A percentile compares a stretch with the other conserved stretches of the same genome.
These are phyloP conservation scores for Calendula officinalis DNA, from an alignment of 129 eudicot species.

Conservation along the genomic window DNA sequence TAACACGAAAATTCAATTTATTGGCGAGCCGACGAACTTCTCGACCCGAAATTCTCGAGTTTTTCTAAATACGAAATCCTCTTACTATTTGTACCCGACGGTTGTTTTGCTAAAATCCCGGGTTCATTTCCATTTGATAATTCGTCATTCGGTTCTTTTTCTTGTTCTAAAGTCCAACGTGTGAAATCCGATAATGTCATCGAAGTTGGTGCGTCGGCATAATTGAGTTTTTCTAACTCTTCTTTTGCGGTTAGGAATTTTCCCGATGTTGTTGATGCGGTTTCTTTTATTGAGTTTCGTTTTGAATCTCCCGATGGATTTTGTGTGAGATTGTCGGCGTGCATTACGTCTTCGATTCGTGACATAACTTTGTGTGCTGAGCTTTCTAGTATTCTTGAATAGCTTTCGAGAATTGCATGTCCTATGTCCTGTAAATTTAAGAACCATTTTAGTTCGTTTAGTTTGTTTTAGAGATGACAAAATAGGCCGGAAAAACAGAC, in stretches of 20 bases:
- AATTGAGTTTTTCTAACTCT: slow-evolving; percentile 54
- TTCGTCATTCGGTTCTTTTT: slow-evolving; percentile 40
- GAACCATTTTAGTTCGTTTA: not conserved
- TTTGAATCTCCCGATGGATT: slow-evolving; percentile 42
- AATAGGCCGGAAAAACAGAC: not conserved
- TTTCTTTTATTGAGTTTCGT: slow-evolving; percentile 33
- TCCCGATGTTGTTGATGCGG: slow-evolving; percentile 29
- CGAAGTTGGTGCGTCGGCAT: slow-evolving; percentile 53
- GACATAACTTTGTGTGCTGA: slow-evolving; percentile 80
- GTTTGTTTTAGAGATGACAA: not conserved
- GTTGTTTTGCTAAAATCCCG: slow-evolving; percentile 36
- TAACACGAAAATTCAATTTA: slow-evolving; percentile 24
- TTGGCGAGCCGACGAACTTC: slow-evolving; percentile 78
- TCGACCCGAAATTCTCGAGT: slow-evolving; percentile 59
- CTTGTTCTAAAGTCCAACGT: slow-evolving; percentile 62
- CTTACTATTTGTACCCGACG: slow-evolving; percentile 42
- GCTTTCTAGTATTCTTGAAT: slow-evolving; percentile 88
- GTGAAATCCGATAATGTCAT: slow-evolving; percentile 87
- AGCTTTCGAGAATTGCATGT: slow-evolving; percentile 90
- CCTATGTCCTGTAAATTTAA: slow-evolving; percentile 67
- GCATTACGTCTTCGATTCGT: slow-evolving; percentile 83
- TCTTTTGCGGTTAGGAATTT: slow-evolving; percentile 47
- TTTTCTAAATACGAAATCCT: slow-evolving; percentile 58
- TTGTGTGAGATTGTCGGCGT: slow-evolving; percentile 53
- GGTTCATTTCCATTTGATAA: slow-evolving; percentile 26